Evolutionary conservation across 2,329 filamentous ascomycete genomes (phyloP), one percentile per base, ranked within the genome.

Genomic region (Alternaria sp.): DNA sequence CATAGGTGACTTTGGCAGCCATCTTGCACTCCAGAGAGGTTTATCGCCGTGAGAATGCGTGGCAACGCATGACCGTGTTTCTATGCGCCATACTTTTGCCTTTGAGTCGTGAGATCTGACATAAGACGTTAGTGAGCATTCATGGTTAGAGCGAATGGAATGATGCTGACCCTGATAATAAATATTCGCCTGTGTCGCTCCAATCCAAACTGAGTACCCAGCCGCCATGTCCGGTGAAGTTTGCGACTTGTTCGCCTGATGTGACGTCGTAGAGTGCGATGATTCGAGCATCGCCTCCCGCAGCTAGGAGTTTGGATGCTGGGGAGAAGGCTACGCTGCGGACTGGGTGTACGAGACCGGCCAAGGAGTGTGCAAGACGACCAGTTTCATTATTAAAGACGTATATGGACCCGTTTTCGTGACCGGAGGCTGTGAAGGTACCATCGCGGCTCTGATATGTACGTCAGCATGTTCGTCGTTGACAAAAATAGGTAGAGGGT

Each of bases 171-270:
- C 93, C 92, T 73, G 91, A 96, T 3, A 98, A 84, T 12, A 99
- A 83, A 78, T 92, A 97, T 80, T 98, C 94, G 49, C 95, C 95
- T 5, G 92, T 96, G 73, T 92, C 88, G 77, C 90, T 98, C 93
- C 94, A 99, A 77, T 97, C 93, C 44, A 98, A 83, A 32, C 91
- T 91, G 63, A 94, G 91, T 67, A 99, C 89, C 95, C 94, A 99
- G 5, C 92, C 90, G 0, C 87, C 86, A 76, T 94, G 92, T 1
- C 91, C 92, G 0, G 86, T 84, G 52, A 99, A 82, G 74, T 93
- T 97, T 20, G 91, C 92, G 14, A 98, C 90, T 74, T 97, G 94
- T 79, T 98, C 94, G 51, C 95, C 95, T 50, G 94, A 94, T 66
- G 89, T 87, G 70, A 96, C 92, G 74, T 98, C 94, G 81, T 97